Base-by-base conservation (phyloP, 306 rosid species). In the Casuarina equisetifolia region DNA sequence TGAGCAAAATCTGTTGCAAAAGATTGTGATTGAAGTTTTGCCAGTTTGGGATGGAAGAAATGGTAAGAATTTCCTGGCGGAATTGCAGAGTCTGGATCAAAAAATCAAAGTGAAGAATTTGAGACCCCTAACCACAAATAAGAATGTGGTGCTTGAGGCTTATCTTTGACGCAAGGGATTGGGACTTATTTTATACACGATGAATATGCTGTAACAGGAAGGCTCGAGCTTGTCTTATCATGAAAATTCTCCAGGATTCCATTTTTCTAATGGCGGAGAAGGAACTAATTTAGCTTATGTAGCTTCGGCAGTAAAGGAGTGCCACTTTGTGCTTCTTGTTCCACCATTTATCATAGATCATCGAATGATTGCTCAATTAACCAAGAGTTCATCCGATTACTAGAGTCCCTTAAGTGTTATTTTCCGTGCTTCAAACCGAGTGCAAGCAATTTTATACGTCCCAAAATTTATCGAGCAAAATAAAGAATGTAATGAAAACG, bases 21-120 rank as follows among this genome's bases (percentile, higher is more conserved):
- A 94, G 78, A 54, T 92, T 68, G 83, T 89, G 58, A 52, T 85
- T 11, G 97, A 94, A 84, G 63, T 94, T 64, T 85, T 92, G 91
- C 98, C 97, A 1, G 8, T 85, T 62, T 92, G 97, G 98, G 80
- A 69, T 74, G 89, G 79, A 69, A 40, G 74, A 72, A 66, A 48
- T 62, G 45, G 74, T 63, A 77, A 52, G 61, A 88, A 76, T 57
- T 77, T 84, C 43, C 53, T 70, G 11, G 62, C 76, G 63, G 76
- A 80, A 42, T 73, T 84, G 19, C 90, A 79, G 81, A 77, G 69
- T 79, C 32, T 75, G 51, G 81, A 78, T 39, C 76, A 78, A 75
- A 82, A 77, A 70, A 43, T 86, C 13, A 58, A 84, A 69, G 80
- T 90, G 77, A 78, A 63, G 78, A 85, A 87, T 68, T 83, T 90